Evolutionary conservation across 805 yeast species (phyloP), one percentile per base, ranked within the genome.

Genomic region (Blastobotrys mokoenaii): DNA sequence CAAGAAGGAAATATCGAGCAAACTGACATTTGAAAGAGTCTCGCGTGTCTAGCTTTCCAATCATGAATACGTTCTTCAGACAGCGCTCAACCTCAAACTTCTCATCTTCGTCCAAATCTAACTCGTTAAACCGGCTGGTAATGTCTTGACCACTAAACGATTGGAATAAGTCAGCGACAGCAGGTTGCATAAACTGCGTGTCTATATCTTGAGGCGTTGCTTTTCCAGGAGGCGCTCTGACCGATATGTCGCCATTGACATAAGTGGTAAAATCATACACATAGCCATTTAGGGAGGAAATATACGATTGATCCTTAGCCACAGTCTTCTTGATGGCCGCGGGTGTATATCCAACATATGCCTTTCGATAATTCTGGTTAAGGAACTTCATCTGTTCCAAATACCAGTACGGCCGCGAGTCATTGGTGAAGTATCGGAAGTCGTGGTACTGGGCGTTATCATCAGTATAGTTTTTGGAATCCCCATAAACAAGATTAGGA

Each of bases 351-450:
- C 71, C 72, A 30, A 66, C 53, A 45, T 63, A 66, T 12, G 66
- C 61, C 47, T 61, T 59, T 38, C 57, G 51, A 49, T 61, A 68
- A 45, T 65, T 56, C n/a, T 50, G 41, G 38, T 65, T 59, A 52
- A 68, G 53, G 38, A 54, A 59, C 16, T 51, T 43, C 67, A 68
- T 64, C 48, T 63, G 62, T 46, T 64, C 63, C 18, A 60, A 51
- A 43, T 66, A 68, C 72, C 72, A 68, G 45, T 67, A 71, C 1
- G 72, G 72, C 3, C 71, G 57, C 18, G 60, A 66, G 43, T 67
- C 71, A 37, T 60, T 57, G 6, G 57, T 58, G 46, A 59, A 64
- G 25, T 54, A 55, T n/a, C 72, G 50, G 56, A 68, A 68, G 45
- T 68, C 72, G 44, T 68, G 72, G 43, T 67, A 68, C 31, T 43